Evolutionary conservation across 495 filamentous ascomycete genomes (phyloP).

Genomic region (Penicillium steckii): DNA sequence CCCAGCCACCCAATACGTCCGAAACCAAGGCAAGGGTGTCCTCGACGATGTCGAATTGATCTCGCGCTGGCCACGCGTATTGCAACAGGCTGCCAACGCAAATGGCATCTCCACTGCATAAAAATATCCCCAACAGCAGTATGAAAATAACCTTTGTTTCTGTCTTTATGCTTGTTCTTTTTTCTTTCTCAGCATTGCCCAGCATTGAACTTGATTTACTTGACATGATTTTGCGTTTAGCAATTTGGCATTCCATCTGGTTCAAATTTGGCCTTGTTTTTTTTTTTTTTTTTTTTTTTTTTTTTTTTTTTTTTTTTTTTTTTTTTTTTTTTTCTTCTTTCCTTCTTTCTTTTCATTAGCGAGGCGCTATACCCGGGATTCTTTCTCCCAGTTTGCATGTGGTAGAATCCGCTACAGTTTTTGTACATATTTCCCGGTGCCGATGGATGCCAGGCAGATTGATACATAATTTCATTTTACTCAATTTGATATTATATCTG

Average conservation of each 20-base stretch:
- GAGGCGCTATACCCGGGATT: constrained; percentile 41
- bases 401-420: not conserved
- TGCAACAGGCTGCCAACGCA: constrained; percentile 37
- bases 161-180: not conserved
- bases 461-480: too few species aligned
- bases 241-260: constrained; percentile 9
- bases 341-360: constrained; percentile 26
- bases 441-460: constrained; percentile 1
- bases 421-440: constrained; percentile 19
- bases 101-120: constrained; percentile 16
- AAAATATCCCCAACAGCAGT: not conserved
- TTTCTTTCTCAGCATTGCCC: not conserved
- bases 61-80: constrained; percentile 47
- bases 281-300: not conserved
- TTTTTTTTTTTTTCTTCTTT: constrained; percentile 9
- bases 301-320: not conserved
- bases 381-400: not conserved
- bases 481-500: not conserved
- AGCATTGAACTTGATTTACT: not conserved
- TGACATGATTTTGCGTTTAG: not conserved
- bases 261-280: not conserved
- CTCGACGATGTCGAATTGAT: constrained; percentile 47
- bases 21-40: constrained; percentile 47
- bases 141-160: not conserved
- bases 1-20: constrained; percentile 65